phyloP scores from a whole-genome alignment of 2,329 filamentous ascomycete species.

The Arthrobotrys pseudoclavata region DNA sequence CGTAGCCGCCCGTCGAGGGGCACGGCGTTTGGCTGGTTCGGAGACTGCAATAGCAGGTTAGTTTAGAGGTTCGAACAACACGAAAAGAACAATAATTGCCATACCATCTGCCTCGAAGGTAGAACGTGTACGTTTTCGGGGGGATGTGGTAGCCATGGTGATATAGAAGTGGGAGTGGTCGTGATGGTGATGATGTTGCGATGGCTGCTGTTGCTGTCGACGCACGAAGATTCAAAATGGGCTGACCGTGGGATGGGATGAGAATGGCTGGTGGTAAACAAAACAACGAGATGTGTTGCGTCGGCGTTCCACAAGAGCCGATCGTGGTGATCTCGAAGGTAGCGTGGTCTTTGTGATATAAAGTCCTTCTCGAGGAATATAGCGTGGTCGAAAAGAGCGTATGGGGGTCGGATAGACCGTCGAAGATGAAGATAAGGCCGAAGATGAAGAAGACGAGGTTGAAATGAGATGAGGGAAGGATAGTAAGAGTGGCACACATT shows the following conservation, averaged over 20 bases:
- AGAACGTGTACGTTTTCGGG: conserved; percentile 49
- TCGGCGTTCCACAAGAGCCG: conserved; percentile 32
- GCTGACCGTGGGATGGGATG: conserved; percentile 8
- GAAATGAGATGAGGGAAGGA: conserved; percentile 15
- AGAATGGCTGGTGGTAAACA: conserved; percentile 40
- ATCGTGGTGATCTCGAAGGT: conserved; percentile 14
- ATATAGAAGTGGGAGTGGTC: background rate
- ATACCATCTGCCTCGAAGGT: conserved; percentile 54
- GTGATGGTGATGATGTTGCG: conserved; percentile 24
- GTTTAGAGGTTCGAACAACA: background rate
- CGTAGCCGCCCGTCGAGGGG: conserved; percentile 39
- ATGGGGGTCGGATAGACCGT: conserved; percentile 16
- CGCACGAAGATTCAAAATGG: background rate
- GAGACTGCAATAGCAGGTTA: conserved; percentile 19
- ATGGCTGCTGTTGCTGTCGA: conserved; percentile 5
- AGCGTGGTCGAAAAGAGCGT: conserved; percentile 14
- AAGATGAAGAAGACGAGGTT: conserved; percentile 1
- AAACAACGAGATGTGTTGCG: conserved; percentile 55
- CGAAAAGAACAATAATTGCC: background rate
- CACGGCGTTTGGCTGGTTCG: conserved; percentile 52
- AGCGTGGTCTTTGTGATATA: conserved; percentile 9
- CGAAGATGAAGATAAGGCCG: background rate
- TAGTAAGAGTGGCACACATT: conserved; percentile 15
- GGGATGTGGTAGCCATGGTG: conserved; percentile 40
- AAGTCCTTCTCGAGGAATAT: background rate